Percentiles rank a stretch among this genome's conserved stretches.
These are phyloP conservation scores for Yamadazyma blattariae DNA, from an alignment of 1,139 yeast genomes.

Conservation along the genomic window DNA sequence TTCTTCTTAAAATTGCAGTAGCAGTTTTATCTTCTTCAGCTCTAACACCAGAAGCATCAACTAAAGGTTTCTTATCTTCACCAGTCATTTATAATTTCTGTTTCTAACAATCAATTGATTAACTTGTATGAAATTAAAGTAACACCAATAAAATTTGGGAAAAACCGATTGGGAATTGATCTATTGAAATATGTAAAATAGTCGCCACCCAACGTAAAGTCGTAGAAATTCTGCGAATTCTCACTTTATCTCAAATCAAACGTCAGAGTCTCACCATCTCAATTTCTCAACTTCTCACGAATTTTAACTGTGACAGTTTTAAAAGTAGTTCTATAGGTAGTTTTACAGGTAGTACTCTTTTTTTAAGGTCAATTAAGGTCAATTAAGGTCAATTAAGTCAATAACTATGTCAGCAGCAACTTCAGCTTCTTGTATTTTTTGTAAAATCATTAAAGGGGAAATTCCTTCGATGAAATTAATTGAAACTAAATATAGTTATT, in stretches of 20 bases:
- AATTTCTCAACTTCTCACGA: too few species aligned
- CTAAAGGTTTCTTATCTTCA: constrained; percentile 35
- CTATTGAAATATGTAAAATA: background rate
- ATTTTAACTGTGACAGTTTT: too few species aligned
- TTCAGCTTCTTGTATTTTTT: constrained; percentile 67
- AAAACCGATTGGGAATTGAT: too few species aligned
- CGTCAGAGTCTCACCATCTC: too few species aligned
- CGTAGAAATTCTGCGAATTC: background rate
- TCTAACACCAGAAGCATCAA: constrained; percentile 46
- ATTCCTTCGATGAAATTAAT: constrained; percentile 86
- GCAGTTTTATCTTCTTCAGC: constrained; percentile 81
- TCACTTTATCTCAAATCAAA: too few species aligned
- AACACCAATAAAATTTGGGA: too few species aligned
- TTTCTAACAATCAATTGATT: background rate
- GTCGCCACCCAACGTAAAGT: constrained; percentile 3
- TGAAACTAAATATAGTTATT: constrained; percentile 75
- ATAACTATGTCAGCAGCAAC: background rate
- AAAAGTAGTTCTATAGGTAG: too few species aligned
- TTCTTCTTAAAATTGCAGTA: constrained; percentile 93
- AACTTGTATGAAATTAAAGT: background rate
- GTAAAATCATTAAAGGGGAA: constrained; percentile 91
- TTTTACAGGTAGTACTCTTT: too few species aligned
- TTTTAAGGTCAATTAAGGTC: too few species aligned
- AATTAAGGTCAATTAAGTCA: too few species aligned
- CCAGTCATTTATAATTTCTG: constrained; percentile 19